Base-by-base conservation (phyloP, 768 basidiomycete species). In the Peribolospora baueri region DNA sequence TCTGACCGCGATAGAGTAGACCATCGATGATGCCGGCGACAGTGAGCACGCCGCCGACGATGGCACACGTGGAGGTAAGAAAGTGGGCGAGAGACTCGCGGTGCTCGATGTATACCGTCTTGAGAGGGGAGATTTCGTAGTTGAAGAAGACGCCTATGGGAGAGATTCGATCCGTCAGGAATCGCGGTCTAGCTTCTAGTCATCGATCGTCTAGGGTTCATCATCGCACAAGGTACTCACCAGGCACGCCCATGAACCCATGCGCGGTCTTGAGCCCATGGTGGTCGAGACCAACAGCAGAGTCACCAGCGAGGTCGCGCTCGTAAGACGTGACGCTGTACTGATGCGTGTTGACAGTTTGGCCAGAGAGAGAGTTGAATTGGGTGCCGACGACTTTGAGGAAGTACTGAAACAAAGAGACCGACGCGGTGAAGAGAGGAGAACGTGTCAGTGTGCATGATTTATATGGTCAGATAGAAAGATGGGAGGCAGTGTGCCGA, bases 71-170 rank as follows among this genome's bases (percentile, higher is more conserved):
- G 84, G 90, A 95, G 48, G 93, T 95, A 38, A 97, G 70, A 74
- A 97, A 97, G 70, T 98, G 93, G 3, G 93, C 91, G 67, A 97
- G 91, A 0, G 85, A 84, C 68, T 97, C 90, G 54, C 87, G 75
- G 42, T 76, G 80, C 65, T 97, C 91, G 8, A 76, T 75, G 66
- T 95, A 88, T 36, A 88, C 25, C 64, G 64, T 5, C 61, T 10
- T 7, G 9, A 47, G 7, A 41, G 3, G 48, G 41, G 48, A 54
- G 54, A 57, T 60, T 54, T 61, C 57, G 48, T 55, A 55, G 48
- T 55, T 58, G 59, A 55, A 56, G 52, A 55, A 59, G 48, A 55
- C 53, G 52, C 63, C 66, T 42, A 41, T 55, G 40, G 61, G 37
- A 55, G 25, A 1, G 25, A 25, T 25, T 56, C 67, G 46, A 52